Percentiles rank a stretch among this genome's conserved stretches.
Conservation (phyloP, 106 monocot genomes). For the Phalaenopsis equestris region DNA sequence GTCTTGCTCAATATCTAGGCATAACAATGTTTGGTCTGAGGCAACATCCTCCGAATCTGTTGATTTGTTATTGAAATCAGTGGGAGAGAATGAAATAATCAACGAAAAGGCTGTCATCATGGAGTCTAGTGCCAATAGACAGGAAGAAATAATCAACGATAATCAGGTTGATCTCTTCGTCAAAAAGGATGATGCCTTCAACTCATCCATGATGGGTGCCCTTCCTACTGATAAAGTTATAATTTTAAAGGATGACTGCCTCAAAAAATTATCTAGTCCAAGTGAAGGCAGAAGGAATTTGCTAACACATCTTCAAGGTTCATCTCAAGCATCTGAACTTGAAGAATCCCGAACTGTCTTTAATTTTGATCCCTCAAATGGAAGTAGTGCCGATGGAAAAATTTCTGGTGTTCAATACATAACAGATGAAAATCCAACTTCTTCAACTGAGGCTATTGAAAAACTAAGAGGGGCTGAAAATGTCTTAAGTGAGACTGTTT, state of each 20-base stretch:
- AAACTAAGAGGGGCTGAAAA: too few species aligned
- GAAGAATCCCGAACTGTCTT: slow-evolving; percentile 4
- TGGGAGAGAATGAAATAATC: slow-evolving; percentile 44
- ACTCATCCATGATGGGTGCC: slow-evolving; percentile 7
- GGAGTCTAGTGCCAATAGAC: slow-evolving; percentile 21
- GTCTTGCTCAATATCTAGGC: slow-evolving; percentile 48
- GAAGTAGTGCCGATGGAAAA: slow-evolving; percentile 7
- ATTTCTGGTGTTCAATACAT: slow-evolving; percentile 9
- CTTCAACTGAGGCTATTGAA: neutral
- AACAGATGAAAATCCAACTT: neutral
- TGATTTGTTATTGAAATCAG: slow-evolving; percentile 83
- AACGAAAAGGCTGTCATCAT: slow-evolving; percentile 17
- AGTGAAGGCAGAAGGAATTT: slow-evolving; percentile 6
- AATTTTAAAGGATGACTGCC: slow-evolving; percentile 11
- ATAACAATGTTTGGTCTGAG: slow-evolving; percentile 84
- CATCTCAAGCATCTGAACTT: slow-evolving; percentile 9
- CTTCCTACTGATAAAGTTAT: slow-evolving; percentile 3
- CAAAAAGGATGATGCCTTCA: slow-evolving; percentile 10
- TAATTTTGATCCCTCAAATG: slow-evolving; percentile 9
- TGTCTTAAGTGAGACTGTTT: too few species aligned
- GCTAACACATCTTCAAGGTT: neutral
- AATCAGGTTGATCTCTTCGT: slow-evolving; percentile 16
- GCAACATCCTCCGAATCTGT: slow-evolving; percentile 91
- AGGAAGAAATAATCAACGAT: slow-evolving; percentile 35
- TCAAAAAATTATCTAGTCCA: slow-evolving; percentile 9